Conservation (phyloP, 208 protist genomes). For the Wallacemonas sp. region DNA sequence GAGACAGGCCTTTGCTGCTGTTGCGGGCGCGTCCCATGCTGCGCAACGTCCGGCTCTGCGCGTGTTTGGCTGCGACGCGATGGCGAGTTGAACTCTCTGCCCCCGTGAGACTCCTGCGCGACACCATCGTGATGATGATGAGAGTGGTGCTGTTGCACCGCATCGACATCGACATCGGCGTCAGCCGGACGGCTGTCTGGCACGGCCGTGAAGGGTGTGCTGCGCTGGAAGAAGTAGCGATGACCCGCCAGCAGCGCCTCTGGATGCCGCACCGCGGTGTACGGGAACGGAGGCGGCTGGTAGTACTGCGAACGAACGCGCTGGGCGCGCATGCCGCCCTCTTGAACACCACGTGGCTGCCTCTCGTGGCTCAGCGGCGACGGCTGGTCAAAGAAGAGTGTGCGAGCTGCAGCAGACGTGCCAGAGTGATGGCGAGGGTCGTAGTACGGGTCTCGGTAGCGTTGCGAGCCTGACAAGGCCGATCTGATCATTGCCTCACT, state of each 20-base stretch:
- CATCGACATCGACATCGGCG: too few species aligned
- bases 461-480: neutral
- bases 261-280: neutral
- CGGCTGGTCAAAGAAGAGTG: conserved; percentile 13
- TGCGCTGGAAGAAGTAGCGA: conserved; percentile 9
- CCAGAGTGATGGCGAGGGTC: too few species aligned
- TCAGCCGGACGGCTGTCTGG: too few species aligned
- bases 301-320: neutral
- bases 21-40: neutral
- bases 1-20: neutral
- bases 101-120: too few species aligned
- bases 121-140: too few species aligned
- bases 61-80: conserved; percentile 17
- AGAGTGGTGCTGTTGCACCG: too few species aligned
- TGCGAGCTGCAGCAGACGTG: neutral
- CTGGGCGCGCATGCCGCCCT: too few species aligned
- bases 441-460: conserved; percentile 1
- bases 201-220: neutral
- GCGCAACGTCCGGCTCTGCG: neutral
- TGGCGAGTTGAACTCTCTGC: neutral
- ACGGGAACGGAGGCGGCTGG: conserved; percentile 1
- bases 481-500: too few species aligned
- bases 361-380: neutral
- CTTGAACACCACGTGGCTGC: neutral
- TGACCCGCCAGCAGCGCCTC: conserved; percentile 8